Evolutionary conservation across 305 asterid species (phyloP).

Genomic region (Euphrasia arctica): DNA sequence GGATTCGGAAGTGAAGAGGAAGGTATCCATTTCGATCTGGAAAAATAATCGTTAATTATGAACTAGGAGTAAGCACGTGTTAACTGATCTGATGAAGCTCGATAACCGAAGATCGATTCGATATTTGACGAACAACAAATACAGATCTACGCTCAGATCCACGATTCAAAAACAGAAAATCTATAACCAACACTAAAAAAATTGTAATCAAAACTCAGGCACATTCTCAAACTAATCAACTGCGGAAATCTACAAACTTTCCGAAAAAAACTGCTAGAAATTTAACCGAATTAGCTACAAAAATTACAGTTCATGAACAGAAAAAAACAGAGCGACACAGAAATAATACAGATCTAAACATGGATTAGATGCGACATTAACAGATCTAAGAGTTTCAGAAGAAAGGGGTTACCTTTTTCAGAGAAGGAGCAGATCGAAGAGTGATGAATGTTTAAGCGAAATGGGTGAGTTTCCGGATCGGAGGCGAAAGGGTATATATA

Average conservation of each 20-base stretch:
- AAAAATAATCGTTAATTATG: background rate
- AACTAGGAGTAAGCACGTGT: too few species aligned
- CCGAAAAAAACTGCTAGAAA: background rate
- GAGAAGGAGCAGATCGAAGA: background rate
- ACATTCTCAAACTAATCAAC: background rate
- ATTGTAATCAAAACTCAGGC: background rate
- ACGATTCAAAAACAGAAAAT: too few species aligned
- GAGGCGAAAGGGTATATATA: background rate
- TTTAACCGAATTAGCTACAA: too few species aligned
- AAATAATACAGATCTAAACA: background rate
- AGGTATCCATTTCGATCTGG: background rate
- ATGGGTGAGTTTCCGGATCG: background rate
- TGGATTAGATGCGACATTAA: background rate
- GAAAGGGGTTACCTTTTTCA: background rate
- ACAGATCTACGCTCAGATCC: background rate
- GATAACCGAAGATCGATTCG: too few species aligned
- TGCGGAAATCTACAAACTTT: too few species aligned
- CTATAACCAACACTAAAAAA: background rate
- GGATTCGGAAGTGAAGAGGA: slow-evolving; percentile 1
- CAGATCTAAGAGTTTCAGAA: background rate
- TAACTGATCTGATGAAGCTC: too few species aligned
- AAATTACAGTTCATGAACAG: background rate
- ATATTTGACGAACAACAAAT: background rate
- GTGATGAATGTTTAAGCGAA: background rate
- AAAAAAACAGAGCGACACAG: background rate